phyloP scores from a whole-genome alignment of 805 yeast species.

The Groenewaldozyma tartarivorans region DNA sequence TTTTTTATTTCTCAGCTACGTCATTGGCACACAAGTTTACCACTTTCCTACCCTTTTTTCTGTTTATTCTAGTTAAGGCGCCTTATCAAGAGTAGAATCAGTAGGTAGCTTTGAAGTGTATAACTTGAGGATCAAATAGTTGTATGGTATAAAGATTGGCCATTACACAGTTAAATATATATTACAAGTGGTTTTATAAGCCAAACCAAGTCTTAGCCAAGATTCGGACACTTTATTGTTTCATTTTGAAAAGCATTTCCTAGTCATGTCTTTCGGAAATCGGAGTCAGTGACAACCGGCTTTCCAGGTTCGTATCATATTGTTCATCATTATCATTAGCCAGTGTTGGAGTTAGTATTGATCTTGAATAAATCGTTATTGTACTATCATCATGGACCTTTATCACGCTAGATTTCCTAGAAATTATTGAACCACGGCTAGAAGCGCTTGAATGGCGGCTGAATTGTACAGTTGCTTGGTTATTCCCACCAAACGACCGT shows the following conservation, averaged over 20 bases:
- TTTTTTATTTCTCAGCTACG: too few species aligned
- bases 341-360: background rate
- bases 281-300: conserved; percentile 10
- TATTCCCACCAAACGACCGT: background rate
- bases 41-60: too few species aligned
- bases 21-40: too few species aligned
- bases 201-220: too few species aligned
- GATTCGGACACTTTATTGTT: too few species aligned
- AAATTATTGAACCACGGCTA: conserved; percentile 1
- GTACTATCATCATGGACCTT: conserved; percentile 7
- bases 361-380: conserved; percentile 5
- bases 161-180: too few species aligned
- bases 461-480: background rate
- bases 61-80: too few species aligned
- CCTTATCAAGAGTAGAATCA: too few species aligned
- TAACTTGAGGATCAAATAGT: too few species aligned
- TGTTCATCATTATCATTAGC: background rate
- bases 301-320: background rate
- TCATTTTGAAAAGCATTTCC: background rate
- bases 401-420: conserved; percentile 5
- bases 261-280: conserved; percentile 11
- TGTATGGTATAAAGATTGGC: too few species aligned
- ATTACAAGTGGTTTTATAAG: too few species aligned
- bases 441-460: conserved; percentile 10
- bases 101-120: too few species aligned